These are phyloP conservation scores for Micractinium conductrix DNA, from an alignment of 139 green algal genomes.

Conservation along the genomic window DNA sequence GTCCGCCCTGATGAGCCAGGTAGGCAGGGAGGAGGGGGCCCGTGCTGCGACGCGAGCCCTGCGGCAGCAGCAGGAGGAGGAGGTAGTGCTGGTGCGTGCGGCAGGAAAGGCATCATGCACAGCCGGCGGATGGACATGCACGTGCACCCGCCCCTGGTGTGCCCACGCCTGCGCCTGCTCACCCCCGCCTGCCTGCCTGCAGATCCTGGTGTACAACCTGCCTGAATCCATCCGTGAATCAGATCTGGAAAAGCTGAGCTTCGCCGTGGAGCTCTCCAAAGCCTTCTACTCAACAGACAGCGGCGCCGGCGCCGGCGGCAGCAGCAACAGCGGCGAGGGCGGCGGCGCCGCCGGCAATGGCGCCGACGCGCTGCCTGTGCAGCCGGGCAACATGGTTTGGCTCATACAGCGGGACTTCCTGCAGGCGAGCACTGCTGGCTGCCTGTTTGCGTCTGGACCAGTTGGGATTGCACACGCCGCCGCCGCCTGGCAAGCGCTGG, in stretches of 20 bases:
- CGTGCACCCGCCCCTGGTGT: too few species aligned
- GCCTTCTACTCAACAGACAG: constrained; percentile 62
- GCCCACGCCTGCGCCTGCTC: neutral
- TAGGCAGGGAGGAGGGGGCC: too few species aligned
- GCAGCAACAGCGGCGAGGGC: neutral
- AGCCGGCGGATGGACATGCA: too few species aligned
- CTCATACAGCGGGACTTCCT: constrained; percentile 96
- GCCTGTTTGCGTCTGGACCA: too few species aligned
- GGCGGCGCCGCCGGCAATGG: neutral
- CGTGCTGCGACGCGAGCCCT: too few species aligned
- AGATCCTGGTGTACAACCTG: constrained; percentile 89
- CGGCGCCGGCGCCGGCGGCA: neutral
- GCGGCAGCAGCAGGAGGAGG: too few species aligned
- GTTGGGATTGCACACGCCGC: too few species aligned
- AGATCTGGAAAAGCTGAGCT: constrained; percentile 92
- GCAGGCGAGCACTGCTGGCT: constrained; percentile 68
- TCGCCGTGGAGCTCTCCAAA: constrained; percentile 89
- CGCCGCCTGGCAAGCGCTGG: too few species aligned
- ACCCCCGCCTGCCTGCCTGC: neutral
- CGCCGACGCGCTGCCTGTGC: constrained; percentile 17
- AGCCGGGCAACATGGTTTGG: constrained; percentile 89
- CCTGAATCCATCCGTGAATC: constrained; percentile 88
- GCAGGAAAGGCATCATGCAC: too few species aligned
- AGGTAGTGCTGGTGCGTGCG: too few species aligned
- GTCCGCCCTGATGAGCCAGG: constrained; percentile 72